A percentile compares a stretch with the other conserved stretches of the same genome.
Conservation (phyloP, 768 basidiomycete species). For the Clathrus columnatus region DNA sequence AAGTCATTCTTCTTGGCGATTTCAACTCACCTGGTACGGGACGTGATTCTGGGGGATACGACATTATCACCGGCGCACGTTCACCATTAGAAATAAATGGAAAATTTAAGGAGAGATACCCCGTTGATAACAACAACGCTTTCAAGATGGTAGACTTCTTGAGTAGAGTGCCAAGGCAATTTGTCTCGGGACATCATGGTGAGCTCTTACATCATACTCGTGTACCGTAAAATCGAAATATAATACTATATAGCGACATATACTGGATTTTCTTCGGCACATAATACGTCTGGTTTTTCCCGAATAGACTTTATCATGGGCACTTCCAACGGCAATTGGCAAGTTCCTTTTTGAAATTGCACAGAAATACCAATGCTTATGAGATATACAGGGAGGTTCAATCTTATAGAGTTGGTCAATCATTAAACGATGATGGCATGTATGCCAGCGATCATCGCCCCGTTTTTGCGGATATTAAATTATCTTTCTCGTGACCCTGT, state of each 20-base stretch:
- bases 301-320: constrained; percentile 49
- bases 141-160: constrained; percentile 41
- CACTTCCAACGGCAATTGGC: constrained; percentile 39
- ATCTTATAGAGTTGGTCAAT: constrained; percentile 31
- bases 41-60: constrained; percentile 40
- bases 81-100: constrained; percentile 33
- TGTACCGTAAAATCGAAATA: not conserved
- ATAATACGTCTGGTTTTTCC: constrained; percentile 27
- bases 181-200: constrained; percentile 34
- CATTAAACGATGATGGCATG: constrained; percentile 41
- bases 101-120: constrained; percentile 35
- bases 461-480: constrained; percentile 38
- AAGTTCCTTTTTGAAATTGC: constrained; percentile 15
- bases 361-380: not conserved
- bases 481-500: too few relatives aligned
- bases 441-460: constrained; percentile 51
- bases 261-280: constrained; percentile 39
- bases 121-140: constrained; percentile 24
- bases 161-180: constrained; percentile 29
- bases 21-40: constrained; percentile 45
- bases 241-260: constrained; percentile 29
- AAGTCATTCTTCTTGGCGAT: constrained; percentile 45
- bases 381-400: constrained; percentile 25
- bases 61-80: constrained; percentile 36
- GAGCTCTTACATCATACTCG: constrained; percentile 5